Evolutionary conservation across 371 early-diverging fungal genomes (phyloP).

Genomic region (Haplosporangium sp.): DNA sequence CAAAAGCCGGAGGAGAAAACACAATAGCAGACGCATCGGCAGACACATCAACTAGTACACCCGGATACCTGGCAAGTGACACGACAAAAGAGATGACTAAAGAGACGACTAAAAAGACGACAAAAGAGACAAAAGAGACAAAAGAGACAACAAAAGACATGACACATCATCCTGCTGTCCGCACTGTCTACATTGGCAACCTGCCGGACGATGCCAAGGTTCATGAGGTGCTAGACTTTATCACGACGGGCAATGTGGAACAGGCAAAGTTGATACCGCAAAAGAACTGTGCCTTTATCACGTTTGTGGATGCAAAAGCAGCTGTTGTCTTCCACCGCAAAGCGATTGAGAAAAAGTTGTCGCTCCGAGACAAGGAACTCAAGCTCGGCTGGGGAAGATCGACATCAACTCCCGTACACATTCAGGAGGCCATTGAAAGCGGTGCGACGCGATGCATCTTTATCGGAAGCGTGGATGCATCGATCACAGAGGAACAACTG

Average conservation of each 20-base stretch:
- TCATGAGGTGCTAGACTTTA: constrained; percentile 76
- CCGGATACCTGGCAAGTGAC: no score
- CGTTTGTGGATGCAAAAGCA: constrained; percentile 74
- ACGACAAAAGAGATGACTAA: no score
- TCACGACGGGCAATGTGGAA: constrained; percentile 79
- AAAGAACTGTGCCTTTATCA: constrained; percentile 79
- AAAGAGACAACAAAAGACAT: no score
- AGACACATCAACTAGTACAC: no score
- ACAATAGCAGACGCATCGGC: no score
- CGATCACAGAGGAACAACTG: constrained; percentile 63
- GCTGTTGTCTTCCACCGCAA: constrained; percentile 69
- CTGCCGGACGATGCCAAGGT: constrained; percentile 67
- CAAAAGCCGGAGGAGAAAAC: no score
- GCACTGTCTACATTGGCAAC: constrained; percentile 83
- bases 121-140: no score
- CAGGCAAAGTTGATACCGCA: constrained; percentile 74
- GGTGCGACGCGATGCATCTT: constrained; percentile 86
- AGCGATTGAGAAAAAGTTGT: constrained; percentile 54
- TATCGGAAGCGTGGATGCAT: constrained; percentile 71
- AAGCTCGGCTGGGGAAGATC: constrained; percentile 83
- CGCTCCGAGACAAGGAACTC: constrained; percentile 60
- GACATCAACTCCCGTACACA: constrained; percentile 59
- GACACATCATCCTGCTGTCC: constrained; percentile 2
- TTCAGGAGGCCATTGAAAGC: constrained; percentile 66
- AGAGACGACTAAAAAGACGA: no score